phyloP scores from a whole-genome alignment of 805 yeast genomes.

The Blastobotrys attinorum region DNA sequence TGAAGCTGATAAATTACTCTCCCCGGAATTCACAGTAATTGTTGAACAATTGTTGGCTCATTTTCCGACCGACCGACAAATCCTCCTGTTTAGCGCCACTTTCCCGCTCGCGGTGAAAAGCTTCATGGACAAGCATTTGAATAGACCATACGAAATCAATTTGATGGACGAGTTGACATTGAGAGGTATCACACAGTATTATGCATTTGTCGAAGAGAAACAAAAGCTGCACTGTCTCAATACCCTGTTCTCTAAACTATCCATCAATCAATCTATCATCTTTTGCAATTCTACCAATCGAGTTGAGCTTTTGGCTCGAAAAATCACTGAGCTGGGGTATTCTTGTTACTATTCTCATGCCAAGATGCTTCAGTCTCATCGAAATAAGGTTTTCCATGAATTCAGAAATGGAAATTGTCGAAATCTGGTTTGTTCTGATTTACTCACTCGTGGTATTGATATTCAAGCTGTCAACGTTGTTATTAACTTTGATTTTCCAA shows the following conservation, averaged over 20 bases:
- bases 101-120: slow-evolving; percentile 91
- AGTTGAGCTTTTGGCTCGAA: slow-evolving; percentile 91
- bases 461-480: slow-evolving; percentile 98
- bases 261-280: slow-evolving; percentile 92
- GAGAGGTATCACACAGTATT: slow-evolving; percentile 93
- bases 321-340: slow-evolving; percentile 91
- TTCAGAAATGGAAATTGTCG: slow-evolving; percentile 97
- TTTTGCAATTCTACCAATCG: slow-evolving; percentile 96
- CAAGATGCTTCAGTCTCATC: slow-evolving; percentile 92
- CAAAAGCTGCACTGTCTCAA: slow-evolving; percentile 94
- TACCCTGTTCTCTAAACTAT: slow-evolving; percentile 87
- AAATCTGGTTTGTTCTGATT: slow-evolving; percentile 93
- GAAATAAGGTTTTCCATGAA: slow-evolving; percentile 97
- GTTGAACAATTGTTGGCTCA: slow-evolving; percentile 79
- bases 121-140: slow-evolving; percentile 85
- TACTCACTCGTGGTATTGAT: slow-evolving; percentile 96
- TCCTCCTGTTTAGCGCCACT: slow-evolving; percentile 86
- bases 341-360: slow-evolving; percentile 98
- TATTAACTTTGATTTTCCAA: slow-evolving; percentile 96
- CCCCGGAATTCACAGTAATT: slow-evolving; percentile 79
- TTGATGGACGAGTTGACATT: slow-evolving; percentile 96
- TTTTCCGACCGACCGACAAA: slow-evolving; percentile 75
- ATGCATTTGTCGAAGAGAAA: slow-evolving; percentile 96
- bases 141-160: slow-evolving; percentile 90
- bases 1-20: slow-evolving; percentile 95